Conservation (phyloP, 2,329 filamentous ascomycete genomes). For the Zymoseptoria ardabiliae region DNA sequence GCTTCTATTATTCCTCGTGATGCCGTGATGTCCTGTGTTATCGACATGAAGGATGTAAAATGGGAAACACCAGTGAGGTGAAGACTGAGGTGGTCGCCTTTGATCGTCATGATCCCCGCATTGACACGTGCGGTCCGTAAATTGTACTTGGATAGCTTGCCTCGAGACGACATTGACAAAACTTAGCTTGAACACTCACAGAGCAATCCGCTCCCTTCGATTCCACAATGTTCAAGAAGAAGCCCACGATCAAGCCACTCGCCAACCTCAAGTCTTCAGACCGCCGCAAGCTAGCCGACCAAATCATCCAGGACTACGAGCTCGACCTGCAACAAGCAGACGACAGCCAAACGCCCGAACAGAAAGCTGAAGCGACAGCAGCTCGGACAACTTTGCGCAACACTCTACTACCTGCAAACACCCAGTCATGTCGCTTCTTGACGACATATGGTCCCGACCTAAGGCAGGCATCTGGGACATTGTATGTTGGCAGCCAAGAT, state of each 20-base stretch:
- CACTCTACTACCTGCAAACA: slow-evolving; percentile 56
- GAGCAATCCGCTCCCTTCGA: not conserved
- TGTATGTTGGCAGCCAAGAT: slow-evolving; percentile 56
- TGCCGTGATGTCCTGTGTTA: not conserved
- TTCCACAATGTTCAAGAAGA: slow-evolving; percentile 32
- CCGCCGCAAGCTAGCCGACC: slow-evolving; percentile 57
- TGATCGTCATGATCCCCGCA: not conserved
- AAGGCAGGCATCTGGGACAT: slow-evolving; percentile 53
- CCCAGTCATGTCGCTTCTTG: slow-evolving; percentile 56
- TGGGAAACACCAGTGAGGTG: not conserved
- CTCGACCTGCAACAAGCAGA: slow-evolving; percentile 11
- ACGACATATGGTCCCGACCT: slow-evolving; percentile 58
- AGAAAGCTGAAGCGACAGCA: slow-evolving; percentile 38
- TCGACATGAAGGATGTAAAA: not conserved
- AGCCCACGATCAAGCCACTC: slow-evolving; percentile 54
- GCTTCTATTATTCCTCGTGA: not conserved
- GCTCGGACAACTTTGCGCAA: slow-evolving; percentile 49
- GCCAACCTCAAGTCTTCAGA: slow-evolving; percentile 61
- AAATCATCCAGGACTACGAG: slow-evolving; percentile 56
- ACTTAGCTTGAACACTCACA: not conserved
- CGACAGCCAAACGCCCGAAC: slow-evolving; percentile 33
- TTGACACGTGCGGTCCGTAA: not conserved
- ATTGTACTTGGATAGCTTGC: not conserved
- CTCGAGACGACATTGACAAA: not conserved
- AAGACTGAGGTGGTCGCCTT: not conserved